Evolutionary conservation across 140 eudicot genomes (phyloP), one percentile per base, ranked within the genome.

Genomic region (Erigeron philadelphicus): DNA sequence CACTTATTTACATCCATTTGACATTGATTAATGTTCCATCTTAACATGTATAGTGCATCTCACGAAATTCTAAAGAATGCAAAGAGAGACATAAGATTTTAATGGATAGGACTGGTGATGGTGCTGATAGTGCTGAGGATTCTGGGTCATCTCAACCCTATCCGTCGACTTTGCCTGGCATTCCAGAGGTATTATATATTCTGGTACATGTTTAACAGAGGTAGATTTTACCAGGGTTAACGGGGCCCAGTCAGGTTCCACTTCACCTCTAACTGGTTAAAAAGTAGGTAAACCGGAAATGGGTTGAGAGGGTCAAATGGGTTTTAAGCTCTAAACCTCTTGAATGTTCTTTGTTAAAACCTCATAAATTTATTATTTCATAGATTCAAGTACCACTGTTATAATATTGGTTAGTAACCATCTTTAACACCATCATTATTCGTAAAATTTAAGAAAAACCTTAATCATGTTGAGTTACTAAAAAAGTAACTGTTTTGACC

Each of bases 61-160:
- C 76, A 72, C 99, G 88, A 50, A 87, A 85, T 58, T 79, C 99
- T 55, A 79, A 85, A 67, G 99, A 93, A 71, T 93, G 99, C 85
- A 89, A 85, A 71, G 95, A 89, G 66, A 86, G 94, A 15, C 96
- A 93, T 66, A 87, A 76, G 35, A 15, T 72, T 19, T 84, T 93
- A 69, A 83, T 89, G 89, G 99, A 93, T 68, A 80, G 78, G 70
- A 53, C 80, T 62, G 94, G 87, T 18, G 98, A 89, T 62, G 96
- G 98, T 55, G 90, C 89, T 18, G 99, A 89, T 76, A 89, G 99
- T 75, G 95, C 89, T 60, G 98, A 93, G 61, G 95, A 93, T 80
- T 93, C 98, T 44, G 95, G 95, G 70, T 84, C 95, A 41, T 93
- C 95, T 64, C 97, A 93, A 68, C 87, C 95, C 66, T 93, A 89